Evolutionary conservation across 106 monocot genomes (phyloP).

Genomic region (Phalaenopsis aphrodite): DNA sequence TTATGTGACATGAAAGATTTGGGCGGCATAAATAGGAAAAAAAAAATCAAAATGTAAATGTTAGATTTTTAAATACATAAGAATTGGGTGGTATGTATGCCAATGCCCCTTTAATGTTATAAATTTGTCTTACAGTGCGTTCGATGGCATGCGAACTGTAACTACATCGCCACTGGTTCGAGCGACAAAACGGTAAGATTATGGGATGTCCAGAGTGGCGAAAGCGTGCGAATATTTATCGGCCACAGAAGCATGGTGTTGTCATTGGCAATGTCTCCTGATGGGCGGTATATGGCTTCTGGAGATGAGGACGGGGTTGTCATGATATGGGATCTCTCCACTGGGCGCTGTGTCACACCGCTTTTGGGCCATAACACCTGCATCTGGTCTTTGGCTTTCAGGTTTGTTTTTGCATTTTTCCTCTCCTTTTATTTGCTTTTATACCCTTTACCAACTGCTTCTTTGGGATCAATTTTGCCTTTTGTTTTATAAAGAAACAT

Average conservation of each 20-base stretch:
- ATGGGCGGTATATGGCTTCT: constrained; percentile 96
- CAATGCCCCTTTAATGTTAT: background rate
- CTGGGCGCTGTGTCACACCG: constrained; percentile 78
- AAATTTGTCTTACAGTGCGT: constrained; percentile 56
- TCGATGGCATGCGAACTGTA: constrained; percentile 96
- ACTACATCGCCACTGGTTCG: constrained; percentile 92
- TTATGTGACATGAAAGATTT: too few relatives aligned
- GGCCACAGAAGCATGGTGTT: constrained; percentile 87
- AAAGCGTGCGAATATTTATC: constrained; percentile 91
- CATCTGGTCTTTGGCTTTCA: constrained; percentile 97
- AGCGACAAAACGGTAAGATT: constrained; percentile 95
- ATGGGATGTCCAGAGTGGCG: constrained; percentile 94
- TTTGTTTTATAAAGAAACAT: too few relatives aligned
- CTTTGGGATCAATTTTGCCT: too few relatives aligned
- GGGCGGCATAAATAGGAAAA: too few relatives aligned
- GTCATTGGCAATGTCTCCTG: constrained; percentile 91
- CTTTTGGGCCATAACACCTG: constrained; percentile 75
- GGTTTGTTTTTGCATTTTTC: constrained; percentile 26
- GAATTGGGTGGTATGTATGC: too few relatives aligned
- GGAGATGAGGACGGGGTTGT: constrained; percentile 99
- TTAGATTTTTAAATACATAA: too few relatives aligned
- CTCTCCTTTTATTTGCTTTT: background rate
- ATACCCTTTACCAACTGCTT: background rate
- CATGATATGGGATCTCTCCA: constrained; percentile 96
- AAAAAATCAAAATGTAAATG: too few relatives aligned